Evolutionary conservation across 495 filamentous ascomycete species (phyloP), one percentile per base, ranked within the genome.

Genomic region (Talaromyces wortmannii): DNA sequence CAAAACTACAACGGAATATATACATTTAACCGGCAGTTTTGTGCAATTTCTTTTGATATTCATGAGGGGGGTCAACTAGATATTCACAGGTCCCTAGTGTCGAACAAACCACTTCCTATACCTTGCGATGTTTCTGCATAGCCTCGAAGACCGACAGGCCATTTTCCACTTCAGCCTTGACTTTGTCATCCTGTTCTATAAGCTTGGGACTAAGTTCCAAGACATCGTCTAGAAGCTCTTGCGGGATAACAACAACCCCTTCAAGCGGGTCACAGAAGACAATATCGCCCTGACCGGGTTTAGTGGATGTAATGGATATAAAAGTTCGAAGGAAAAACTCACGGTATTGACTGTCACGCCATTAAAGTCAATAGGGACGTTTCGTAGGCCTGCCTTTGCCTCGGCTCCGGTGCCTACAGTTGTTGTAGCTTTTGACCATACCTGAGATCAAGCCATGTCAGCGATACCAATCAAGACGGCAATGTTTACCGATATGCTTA

Each of bases 171-270:
- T 85, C 84, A 33, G 72, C 72, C 68, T 78, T 77, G 0, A 85
- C 83, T 53, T 75, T 70, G 45, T 80, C 78, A 67, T 89, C 85
- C 61, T 82, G 83, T n/a, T 60, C 73, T 16, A 78, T 72, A 44
- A 87, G 61, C 53, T 61, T 69, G 8, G 82, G 83, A 59, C 87
- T 69, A 49, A 81, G 36, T 32, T 76, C 73, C 2, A 83, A 53
- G 11, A 84, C 77, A 32, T 72, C 69, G 12, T 68, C 68, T 0
- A 85, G 64, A 18, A 76, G 64, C 10, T 68, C 70, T 30, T 67
- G 63, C 2, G 86, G 85, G 51, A 88, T 82, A n/a, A 73, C 75
- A 5, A 87, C 83, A 1, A 85, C 81, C 5, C 83, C 85, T 45
- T 84, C 81, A 23, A 68, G 60, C 0, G 77, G 74, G 63, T 89